Evolutionary conservation across 805 yeast genomes (phyloP).

Genomic region (Metschnikowia noctiluminum): DNA sequence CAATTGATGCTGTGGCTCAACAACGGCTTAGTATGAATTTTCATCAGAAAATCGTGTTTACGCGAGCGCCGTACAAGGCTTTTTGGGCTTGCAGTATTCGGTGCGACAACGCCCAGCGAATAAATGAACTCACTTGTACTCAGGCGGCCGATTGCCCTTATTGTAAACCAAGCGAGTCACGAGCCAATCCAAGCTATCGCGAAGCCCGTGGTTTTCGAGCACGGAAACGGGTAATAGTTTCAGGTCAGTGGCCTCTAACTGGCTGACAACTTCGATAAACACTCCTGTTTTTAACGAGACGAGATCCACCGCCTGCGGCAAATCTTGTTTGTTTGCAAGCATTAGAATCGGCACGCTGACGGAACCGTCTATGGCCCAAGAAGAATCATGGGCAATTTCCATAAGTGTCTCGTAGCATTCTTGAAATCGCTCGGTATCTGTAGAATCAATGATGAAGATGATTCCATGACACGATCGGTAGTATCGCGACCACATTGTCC

Average conservation of each 20-base stretch:
- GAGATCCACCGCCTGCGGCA: slow-evolving; percentile 45
- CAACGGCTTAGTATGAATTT: too few species aligned
- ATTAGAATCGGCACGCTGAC: slow-evolving; percentile 83
- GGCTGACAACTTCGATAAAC: slow-evolving; percentile 78
- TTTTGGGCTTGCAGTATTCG: too few species aligned
- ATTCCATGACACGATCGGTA: slow-evolving; percentile 86
- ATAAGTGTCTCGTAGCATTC: slow-evolving; percentile 72
- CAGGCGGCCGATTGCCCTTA: slow-evolving; percentile 60
- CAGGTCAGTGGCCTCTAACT: slow-evolving; percentile 85
- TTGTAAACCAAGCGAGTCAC: slow-evolving; percentile 67
- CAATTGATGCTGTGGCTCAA: too few species aligned
- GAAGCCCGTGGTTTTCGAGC: slow-evolving; percentile 74
- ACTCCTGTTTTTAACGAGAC: slow-evolving; percentile 71
- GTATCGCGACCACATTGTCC: slow-evolving; percentile 86
- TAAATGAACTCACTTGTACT: slow-evolving; percentile 20
- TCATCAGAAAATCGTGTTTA: too few species aligned
- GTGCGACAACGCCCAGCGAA: too few species aligned
- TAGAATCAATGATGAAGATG: slow-evolving; percentile 87
- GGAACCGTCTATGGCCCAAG: slow-evolving; percentile 32
- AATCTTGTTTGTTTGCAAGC: slow-evolving; percentile 94
- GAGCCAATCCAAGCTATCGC: slow-evolving; percentile 88
- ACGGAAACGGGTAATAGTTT: slow-evolving; percentile 90
- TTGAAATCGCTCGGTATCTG: slow-evolving; percentile 76
- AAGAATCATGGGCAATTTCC: slow-evolving; percentile 40
- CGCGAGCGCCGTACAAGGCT: too few species aligned